Percentiles rank a stretch among this genome's conserved stretches.
phyloP scores from a whole-genome alignment of 257 asterid genomes.

The Solanum paucissectum region DNA sequence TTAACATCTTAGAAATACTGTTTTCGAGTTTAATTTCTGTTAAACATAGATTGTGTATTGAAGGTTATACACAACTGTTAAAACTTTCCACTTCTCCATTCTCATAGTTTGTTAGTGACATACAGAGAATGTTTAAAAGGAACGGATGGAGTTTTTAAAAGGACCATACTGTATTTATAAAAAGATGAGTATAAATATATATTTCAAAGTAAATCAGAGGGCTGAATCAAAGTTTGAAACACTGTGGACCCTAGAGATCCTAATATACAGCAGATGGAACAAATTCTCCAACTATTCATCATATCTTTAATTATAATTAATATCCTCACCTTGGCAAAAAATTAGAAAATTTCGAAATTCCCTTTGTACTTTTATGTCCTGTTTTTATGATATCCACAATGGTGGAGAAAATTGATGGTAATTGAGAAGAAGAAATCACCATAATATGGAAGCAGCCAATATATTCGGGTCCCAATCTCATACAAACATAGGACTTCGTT shows the following conservation, averaged over 20 bases:
- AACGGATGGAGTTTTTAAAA: background rate
- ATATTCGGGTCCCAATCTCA: background rate
- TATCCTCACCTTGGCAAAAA: background rate
- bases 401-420: background rate
- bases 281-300: background rate
- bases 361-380: background rate
- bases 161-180: background rate
- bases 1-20: constrained; percentile 3
- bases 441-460: constrained; percentile 23
- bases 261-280: background rate
- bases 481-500: background rate
- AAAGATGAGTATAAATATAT: background rate
- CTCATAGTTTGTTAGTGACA: background rate
- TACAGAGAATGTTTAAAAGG: background rate
- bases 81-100: background rate
- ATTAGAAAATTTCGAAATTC: background rate
- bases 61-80: background rate
- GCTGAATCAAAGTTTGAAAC: background rate
- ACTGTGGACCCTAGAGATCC: background rate
- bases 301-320: background rate
- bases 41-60: constrained; percentile 1
- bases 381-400: background rate
- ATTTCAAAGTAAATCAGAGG: background rate
- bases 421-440: constrained; percentile 17
- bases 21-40: background rate